Evolutionary conservation across 1,139 yeast species (phyloP).

Genomic region (Hyphopichia burtonii): DNA sequence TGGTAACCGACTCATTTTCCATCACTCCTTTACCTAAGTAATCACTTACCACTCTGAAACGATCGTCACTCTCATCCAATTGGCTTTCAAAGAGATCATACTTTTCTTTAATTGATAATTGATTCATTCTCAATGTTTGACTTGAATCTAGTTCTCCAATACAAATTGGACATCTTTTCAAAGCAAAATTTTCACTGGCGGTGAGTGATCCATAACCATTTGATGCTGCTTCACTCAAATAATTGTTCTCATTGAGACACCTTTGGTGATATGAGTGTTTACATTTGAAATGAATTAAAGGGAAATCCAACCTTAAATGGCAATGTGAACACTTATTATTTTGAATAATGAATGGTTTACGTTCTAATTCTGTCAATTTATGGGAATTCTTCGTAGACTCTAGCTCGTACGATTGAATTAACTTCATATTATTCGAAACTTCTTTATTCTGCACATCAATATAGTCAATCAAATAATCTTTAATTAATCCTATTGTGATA

Average conservation of each 20-base stretch:
- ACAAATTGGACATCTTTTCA: slow-evolving; percentile 68
- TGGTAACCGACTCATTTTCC: slow-evolving; percentile 41
- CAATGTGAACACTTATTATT: slow-evolving; percentile 74
- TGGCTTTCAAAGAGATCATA: slow-evolving; percentile 62
- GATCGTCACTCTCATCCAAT: slow-evolving; percentile 58
- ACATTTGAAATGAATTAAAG: slow-evolving; percentile 83
- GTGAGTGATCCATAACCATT: slow-evolving; percentile 4
- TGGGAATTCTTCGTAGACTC: slow-evolving; percentile 61
- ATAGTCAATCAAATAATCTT: slow-evolving; percentile 64
- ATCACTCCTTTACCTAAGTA: slow-evolving; percentile 87
- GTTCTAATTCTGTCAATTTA: slow-evolving; percentile 51
- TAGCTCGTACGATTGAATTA: slow-evolving; percentile 64
- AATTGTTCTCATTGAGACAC: slow-evolving; percentile 57
- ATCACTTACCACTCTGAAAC: slow-evolving; percentile 74
- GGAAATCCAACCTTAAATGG: slow-evolving; percentile 66
- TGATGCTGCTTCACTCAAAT: slow-evolving; percentile 17
- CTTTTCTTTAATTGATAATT: slow-evolving; percentile 60
- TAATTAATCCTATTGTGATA: slow-evolving; percentile 72
- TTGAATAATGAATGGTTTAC: slow-evolving; percentile 63
- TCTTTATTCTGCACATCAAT: slow-evolving; percentile 64
- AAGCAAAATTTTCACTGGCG: slow-evolving; percentile 8
- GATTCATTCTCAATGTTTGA: slow-evolving; percentile 56
- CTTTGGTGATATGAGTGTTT: slow-evolving; percentile 84
- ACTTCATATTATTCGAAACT: slow-evolving; percentile 63
- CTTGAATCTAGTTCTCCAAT: slow-evolving; percentile 66